phyloP scores from a whole-genome alignment of 2,329 filamentous ascomycete species.

The Scedosporium aurantiacum region DNA sequence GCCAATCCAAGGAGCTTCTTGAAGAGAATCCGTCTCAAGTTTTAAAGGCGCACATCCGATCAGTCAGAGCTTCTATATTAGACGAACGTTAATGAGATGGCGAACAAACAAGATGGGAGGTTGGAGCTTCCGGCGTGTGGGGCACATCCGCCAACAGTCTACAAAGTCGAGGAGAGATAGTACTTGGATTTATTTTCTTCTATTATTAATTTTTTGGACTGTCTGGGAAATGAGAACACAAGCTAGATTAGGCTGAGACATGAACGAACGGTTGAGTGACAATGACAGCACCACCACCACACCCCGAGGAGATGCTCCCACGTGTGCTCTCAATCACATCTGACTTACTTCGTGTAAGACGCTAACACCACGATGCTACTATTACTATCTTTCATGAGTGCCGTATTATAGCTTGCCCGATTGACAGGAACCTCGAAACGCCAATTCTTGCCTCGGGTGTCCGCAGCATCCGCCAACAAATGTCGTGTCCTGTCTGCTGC shows the following conservation, averaged over 20 bases:
- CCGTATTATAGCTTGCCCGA: too few species aligned
- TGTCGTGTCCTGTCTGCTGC: too few species aligned
- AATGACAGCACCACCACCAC: neutral
- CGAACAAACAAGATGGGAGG: neutral
- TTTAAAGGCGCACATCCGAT: too few species aligned
- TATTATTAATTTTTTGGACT: neutral
- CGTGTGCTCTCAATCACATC: neutral
- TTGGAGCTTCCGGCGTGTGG: too few species aligned
- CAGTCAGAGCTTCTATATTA: neutral
- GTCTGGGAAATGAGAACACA: neutral
- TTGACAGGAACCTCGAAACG: too few species aligned
- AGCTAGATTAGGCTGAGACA: neutral
- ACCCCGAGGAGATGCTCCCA: neutral
- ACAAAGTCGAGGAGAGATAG: neutral
- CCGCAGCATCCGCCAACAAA: too few species aligned
- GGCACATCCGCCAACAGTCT: neutral
- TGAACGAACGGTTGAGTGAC: neutral
- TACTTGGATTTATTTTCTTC: too few species aligned
- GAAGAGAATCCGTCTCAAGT: too few species aligned
- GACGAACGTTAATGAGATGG: neutral
- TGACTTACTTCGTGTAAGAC: too few species aligned
- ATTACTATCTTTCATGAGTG: too few species aligned
- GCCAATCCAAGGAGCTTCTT: neutral
- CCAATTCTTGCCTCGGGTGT: too few species aligned
- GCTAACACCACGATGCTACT: too few species aligned